Evolutionary conservation across 805 yeast species (phyloP), one percentile per base, ranked within the genome.

Genomic region (Candida berthetii): DNA sequence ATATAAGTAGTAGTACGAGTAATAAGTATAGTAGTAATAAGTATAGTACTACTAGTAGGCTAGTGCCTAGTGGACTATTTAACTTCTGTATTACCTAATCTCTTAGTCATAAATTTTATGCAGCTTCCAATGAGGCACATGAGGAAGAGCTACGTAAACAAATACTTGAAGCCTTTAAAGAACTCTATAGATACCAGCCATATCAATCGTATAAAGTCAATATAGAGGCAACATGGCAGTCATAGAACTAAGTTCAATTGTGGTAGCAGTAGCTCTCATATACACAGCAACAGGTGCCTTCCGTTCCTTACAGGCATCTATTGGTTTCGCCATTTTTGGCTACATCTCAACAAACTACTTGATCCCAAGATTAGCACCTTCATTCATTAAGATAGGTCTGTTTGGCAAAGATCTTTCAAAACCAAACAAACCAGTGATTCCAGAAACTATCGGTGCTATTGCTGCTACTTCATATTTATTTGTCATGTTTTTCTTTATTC

Each of bases 371-470:
- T 70, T 84, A n/a, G 71, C 81, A 1, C 69, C 74, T 1, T 69
- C 79, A 34, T 90, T 90, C 61, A 72, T 85, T 18, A 72, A 74
- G 40, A 77, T 84, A 35, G 99, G 99, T 0, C 71, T 93, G n/a
- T 74, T 65, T 46, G 99, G 99, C 9, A 78, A 73, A 46, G 99
- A 93, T 59, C 52, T 89, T 55, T 81, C 89, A 35, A 93, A 93
- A 59, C 61, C 58, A n/a, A 78, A 77, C n/a, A 69, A 62, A 34
- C 95, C 95, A 0, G 68, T 80, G 3, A 72, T 88, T 9, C 93
- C 99, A 1, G 99, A 93, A 64, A 77, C 95, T 0, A 80, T 91
- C 69, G 99, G 99, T n/a, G 82, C 88, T 2, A 83, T 91, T 0
- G 76, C 88, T 5, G 93, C 96, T 0, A 71, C 85, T 4, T 80